Percentiles rank a stretch among this genome's conserved stretches.
phyloP scores from a whole-genome alignment of 2,329 filamentous ascomycete species.

The Thermothelomyces thermophilus region DNA sequence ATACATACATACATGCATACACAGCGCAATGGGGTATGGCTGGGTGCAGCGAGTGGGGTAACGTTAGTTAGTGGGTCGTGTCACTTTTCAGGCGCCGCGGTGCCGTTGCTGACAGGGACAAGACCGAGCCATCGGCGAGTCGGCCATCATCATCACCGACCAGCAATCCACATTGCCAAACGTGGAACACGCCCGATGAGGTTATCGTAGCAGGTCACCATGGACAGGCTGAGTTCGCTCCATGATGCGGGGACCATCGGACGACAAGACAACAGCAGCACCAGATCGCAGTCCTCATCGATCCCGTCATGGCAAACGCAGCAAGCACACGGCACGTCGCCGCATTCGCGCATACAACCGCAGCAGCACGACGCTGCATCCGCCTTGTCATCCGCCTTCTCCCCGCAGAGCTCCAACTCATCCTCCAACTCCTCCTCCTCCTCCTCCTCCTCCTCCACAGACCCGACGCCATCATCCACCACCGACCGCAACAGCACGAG shows the following conservation, averaged over 20 bases:
- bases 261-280: neutral
- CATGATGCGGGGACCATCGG: too few species aligned
- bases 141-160: too few species aligned
- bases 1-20: constrained; percentile 8
- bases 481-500: neutral
- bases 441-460: constrained; percentile 4
- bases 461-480: neutral
- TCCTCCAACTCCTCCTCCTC: constrained; percentile 13
- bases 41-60: neutral
- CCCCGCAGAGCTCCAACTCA: too few species aligned
- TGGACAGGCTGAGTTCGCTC: too few species aligned
- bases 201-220: neutral
- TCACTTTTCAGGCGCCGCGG: too few species aligned
- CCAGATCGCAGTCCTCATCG: neutral
- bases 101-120: too few species aligned
- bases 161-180: too few species aligned
- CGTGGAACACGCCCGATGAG: too few species aligned
- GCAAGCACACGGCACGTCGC: neutral
- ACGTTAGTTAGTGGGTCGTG: neutral
- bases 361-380: neutral
- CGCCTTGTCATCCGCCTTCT: constrained; percentile 5
- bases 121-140: too few species aligned
- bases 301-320: neutral
- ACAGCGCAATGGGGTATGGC: neutral
- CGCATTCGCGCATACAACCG: neutral